Percentiles rank a stretch among this genome's conserved stretches.
These are phyloP conservation scores for Candida sanyaensis DNA, from an alignment of 1,139 yeast genomes.

Conservation along the genomic window DNA sequence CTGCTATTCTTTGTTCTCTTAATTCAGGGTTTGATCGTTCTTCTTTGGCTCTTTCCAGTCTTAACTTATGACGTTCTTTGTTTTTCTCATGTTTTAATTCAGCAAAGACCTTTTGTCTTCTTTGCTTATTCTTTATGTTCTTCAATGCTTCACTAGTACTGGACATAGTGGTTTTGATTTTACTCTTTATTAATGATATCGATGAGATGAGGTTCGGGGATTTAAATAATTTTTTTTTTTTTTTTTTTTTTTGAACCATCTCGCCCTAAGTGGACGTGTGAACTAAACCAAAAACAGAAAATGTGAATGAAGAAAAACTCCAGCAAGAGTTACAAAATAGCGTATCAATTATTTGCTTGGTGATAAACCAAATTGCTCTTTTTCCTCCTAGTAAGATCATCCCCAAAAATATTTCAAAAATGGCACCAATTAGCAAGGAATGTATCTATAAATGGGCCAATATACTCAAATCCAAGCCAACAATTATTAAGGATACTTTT, in stretches of 20 bases:
- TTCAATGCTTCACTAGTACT: slow-evolving; percentile 39
- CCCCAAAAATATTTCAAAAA: background rate
- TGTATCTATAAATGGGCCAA: slow-evolving; percentile 20
- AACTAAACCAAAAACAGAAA: background rate
- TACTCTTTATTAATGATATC: background rate
- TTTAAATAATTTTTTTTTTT: background rate
- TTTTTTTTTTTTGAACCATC: background rate
- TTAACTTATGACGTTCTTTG: slow-evolving; percentile 72
- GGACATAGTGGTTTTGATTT: slow-evolving; percentile 8
- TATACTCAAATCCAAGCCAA: slow-evolving; percentile 16
- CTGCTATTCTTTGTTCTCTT: slow-evolving; percentile 74
- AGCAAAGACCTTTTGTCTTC: slow-evolving; percentile 78
- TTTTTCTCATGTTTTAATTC: slow-evolving; percentile 73
- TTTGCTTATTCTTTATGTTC: slow-evolving; percentile 69
- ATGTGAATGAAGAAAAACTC: background rate
- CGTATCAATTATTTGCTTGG: background rate
- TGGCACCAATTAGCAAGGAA: slow-evolving; percentile 12
- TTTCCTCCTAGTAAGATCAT: no score
- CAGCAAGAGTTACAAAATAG: background rate
- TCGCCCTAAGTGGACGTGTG: background rate
- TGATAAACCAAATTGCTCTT: background rate
- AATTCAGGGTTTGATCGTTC: slow-evolving; percentile 82
- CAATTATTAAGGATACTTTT: slow-evolving; percentile 21
- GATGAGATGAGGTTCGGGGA: slow-evolving; percentile 6
- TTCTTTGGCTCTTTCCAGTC: slow-evolving; percentile 79